Conservation (phyloP, 495 filamentous ascomycete genomes). For the Penicillium antarcticum region DNA sequence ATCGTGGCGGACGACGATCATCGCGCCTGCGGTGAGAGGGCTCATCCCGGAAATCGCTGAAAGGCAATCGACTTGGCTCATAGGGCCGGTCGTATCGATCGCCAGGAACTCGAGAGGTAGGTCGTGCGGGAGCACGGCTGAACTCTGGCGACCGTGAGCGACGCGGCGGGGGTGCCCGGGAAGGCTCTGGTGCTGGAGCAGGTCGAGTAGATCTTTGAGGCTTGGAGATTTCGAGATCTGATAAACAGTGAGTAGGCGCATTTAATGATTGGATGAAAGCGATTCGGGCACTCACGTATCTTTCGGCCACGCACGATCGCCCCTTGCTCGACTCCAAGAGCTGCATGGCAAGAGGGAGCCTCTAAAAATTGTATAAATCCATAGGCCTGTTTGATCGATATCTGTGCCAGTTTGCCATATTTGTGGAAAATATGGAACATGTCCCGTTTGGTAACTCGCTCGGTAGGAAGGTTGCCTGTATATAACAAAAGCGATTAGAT, state of each 20-base stretch:
- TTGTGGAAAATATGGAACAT: constrained; percentile 85
- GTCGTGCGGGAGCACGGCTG: constrained; percentile 42
- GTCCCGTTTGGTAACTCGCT: constrained; percentile 90
- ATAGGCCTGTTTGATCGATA: constrained; percentile 95
- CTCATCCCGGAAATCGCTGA: constrained; percentile 51
- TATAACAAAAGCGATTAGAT: constrained; percentile 7
- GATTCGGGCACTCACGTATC: constrained; percentile 69
- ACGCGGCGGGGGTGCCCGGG: constrained; percentile 37
- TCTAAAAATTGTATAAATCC: constrained; percentile 95
- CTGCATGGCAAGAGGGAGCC: constrained; percentile 63
- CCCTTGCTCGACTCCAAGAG: constrained; percentile 75
- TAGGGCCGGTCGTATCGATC: constrained; percentile 46
- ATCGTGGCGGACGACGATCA: constrained; percentile 62
- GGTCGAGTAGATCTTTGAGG: constrained; percentile 73
- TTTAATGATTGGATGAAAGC: not conserved
- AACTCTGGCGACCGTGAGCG: constrained; percentile 74
- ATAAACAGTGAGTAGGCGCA: constrained; percentile 1
- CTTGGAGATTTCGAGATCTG: constrained; percentile 93
- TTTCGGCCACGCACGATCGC: constrained; percentile 74
- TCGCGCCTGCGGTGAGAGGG: constrained; percentile 50
- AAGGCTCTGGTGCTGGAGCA: constrained; percentile 32
- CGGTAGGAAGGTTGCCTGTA: constrained; percentile 87
- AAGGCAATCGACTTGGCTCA: constrained; percentile 34
- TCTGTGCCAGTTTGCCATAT: constrained; percentile 86
- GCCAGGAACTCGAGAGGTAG: constrained; percentile 26